phyloP scores from a whole-genome alignment of 495 filamentous ascomycete genomes.

The Podospora anserina region DNA sequence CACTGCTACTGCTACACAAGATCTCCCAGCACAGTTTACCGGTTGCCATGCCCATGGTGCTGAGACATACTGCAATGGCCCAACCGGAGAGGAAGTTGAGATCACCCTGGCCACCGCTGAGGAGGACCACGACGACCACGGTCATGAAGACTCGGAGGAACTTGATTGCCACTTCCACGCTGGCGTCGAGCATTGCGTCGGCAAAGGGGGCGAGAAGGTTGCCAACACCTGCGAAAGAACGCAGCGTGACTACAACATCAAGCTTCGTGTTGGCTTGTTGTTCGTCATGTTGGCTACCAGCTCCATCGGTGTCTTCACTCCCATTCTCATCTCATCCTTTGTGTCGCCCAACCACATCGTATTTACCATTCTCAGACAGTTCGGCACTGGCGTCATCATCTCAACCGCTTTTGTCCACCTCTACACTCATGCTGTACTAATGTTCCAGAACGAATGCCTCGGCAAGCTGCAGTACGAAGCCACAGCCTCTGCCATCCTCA shows the following conservation, averaged over 20 bases:
- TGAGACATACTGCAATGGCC: slow-evolving; percentile 41
- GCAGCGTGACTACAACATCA: slow-evolving; percentile 56
- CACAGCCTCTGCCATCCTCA: slow-evolving; percentile 58
- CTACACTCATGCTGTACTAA: slow-evolving; percentile 59
- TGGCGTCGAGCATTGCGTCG: slow-evolving; percentile 45
- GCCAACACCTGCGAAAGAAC: slow-evolving; percentile 39
- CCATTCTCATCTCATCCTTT: slow-evolving; percentile 42
- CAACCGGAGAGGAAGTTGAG: slow-evolving; percentile 39
- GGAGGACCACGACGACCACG: slow-evolving; percentile 26
- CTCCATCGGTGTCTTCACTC: slow-evolving; percentile 39
- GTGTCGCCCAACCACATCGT: slow-evolving; percentile 32
- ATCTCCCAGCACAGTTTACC: slow-evolving; percentile 22
- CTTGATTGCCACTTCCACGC: slow-evolving; percentile 8
- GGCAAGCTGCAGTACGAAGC: slow-evolving; percentile 58
- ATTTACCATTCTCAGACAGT: slow-evolving; percentile 60
- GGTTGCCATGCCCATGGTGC: slow-evolving; percentile 26
- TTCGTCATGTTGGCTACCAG: slow-evolving; percentile 48
- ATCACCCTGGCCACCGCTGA: slow-evolving; percentile 11
- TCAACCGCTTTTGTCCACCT: slow-evolving; percentile 71
- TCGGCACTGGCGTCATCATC: slow-evolving; percentile 71
- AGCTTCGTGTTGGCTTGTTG: slow-evolving; percentile 56
- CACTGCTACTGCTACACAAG: slow-evolving; percentile 23
- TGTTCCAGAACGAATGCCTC: slow-evolving; percentile 63
- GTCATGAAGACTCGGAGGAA: slow-evolving; percentile 19
- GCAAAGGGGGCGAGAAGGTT: slow-evolving; percentile 29